Percentiles rank a stretch among this genome's conserved stretches.
Conservation (phyloP, 139 green algal species). For the Micromonas commoda region DNA sequence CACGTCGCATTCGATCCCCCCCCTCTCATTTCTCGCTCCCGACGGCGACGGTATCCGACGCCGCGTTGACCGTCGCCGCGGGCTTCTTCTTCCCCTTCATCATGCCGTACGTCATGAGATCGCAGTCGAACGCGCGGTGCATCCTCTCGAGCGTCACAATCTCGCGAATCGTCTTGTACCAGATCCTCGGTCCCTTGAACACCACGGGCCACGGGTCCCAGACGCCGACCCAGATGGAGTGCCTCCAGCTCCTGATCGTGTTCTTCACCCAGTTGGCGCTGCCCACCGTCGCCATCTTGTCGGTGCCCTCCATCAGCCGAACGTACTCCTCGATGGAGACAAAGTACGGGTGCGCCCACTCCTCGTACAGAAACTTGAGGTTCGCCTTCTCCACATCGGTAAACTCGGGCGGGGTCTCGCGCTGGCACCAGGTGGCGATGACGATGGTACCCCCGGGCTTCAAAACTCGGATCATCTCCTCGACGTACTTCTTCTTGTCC, state of each 20-base stretch:
- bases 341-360: conserved; percentile 95
- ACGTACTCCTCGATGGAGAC: conserved; percentile 86
- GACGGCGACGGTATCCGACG: too few species aligned
- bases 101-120: conserved; percentile 75
- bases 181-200: conserved; percentile 64
- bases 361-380: conserved; percentile 89
- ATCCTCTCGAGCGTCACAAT: conserved; percentile 90
- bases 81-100: conserved; percentile 46
- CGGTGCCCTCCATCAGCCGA: conserved; percentile 67
- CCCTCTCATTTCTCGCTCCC: not conserved
- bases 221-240: conserved; percentile 88
- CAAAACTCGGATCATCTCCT: conserved; percentile 86
- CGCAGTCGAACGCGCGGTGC: conserved; percentile 76
- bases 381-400: conserved; percentile 61
- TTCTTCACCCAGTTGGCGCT: conserved; percentile 75
- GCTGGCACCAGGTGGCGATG: conserved; percentile 85
- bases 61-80: not conserved
- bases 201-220: conserved; percentile 88
- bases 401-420: conserved; percentile 42
- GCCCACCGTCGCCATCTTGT: conserved; percentile 48
- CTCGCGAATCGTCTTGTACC: conserved; percentile 81
- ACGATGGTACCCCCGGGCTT: conserved; percentile 68
- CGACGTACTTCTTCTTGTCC: conserved; percentile 90
- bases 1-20: too few species aligned
- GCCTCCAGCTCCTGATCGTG: conserved; percentile 81